Evolutionary conservation across 73 alveolate species (phyloP).

Genomic region (Durusdinium trenchii): DNA sequence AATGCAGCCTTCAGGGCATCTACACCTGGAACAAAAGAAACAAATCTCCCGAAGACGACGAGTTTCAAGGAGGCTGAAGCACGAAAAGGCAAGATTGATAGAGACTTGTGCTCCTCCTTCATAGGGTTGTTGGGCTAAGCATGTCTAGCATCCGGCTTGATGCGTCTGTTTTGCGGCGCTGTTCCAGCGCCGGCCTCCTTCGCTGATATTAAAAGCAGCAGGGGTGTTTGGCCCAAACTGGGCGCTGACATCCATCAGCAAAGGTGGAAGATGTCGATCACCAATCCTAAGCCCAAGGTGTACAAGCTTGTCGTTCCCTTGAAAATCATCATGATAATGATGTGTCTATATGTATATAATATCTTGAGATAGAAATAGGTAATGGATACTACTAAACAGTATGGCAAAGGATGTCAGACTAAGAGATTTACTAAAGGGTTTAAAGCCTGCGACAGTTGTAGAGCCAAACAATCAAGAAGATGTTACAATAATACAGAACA

Average conservation of each 20-base stretch:
- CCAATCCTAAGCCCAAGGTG: neutral
- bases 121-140: neutral
- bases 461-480: no score
- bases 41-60: neutral
- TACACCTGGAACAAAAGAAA: neutral
- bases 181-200: neutral
- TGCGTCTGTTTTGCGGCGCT: neutral
- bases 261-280: slow-evolving; percentile 12
- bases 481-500: no score
- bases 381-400: no score
- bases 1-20: neutral
- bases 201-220: slow-evolving; percentile 25
- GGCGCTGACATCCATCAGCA: slow-evolving; percentile 7
- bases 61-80: neutral
- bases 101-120: neutral
- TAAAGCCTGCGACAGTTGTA: neutral
- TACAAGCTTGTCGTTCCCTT: no score
- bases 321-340: no score
- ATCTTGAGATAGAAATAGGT: no score
- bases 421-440: neutral
- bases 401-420: no score
- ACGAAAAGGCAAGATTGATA: neutral
- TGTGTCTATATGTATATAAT: no score
- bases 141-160: no score
- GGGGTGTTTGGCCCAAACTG: slow-evolving; percentile 3